These are phyloP conservation scores for Nothophaeocryptopus gaeumannii DNA, from an alignment of 2,329 filamentous ascomycete genomes.

Conservation along the genomic window DNA sequence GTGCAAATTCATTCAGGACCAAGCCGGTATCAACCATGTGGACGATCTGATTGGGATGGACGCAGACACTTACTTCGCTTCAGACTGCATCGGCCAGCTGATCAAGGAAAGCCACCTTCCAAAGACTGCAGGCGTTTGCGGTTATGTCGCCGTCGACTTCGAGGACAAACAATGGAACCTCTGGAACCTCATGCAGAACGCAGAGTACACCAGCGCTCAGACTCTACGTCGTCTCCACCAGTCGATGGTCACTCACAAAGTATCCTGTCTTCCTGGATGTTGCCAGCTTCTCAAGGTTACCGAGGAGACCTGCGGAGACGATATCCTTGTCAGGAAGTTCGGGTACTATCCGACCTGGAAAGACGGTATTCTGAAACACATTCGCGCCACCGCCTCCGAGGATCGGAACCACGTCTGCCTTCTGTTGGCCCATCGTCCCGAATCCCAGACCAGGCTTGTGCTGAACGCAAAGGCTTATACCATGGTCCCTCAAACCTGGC, in stretches of 20 bases:
- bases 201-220: constrained; percentile 2
- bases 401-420: too few species aligned
- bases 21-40: not conserved
- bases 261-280: too few species aligned
- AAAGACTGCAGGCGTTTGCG: not conserved
- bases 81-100: not conserved
- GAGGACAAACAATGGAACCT: not conserved
- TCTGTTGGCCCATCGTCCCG: not conserved
- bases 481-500: not conserved
- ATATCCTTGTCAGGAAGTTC: too few species aligned
- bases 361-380: too few species aligned
- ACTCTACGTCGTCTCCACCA: not conserved
- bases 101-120: not conserved
- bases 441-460: not conserved
- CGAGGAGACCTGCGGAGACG: too few species aligned
- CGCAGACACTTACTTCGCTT: constrained; percentile 1
- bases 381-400: too few species aligned
- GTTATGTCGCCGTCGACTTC: constrained; percentile 4
- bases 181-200: not conserved
- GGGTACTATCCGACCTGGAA: too few species aligned
- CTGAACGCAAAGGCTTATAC: constrained; percentile 1
- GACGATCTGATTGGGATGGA: constrained; percentile 6
- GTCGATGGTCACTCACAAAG: too few species aligned
- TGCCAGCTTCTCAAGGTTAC: too few species aligned
- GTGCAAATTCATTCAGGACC: not conserved